Evolutionary conservation across 2,329 filamentous ascomycete genomes (phyloP), one percentile per base, ranked within the genome.

Genomic region (Graphilbum fragrans): DNA sequence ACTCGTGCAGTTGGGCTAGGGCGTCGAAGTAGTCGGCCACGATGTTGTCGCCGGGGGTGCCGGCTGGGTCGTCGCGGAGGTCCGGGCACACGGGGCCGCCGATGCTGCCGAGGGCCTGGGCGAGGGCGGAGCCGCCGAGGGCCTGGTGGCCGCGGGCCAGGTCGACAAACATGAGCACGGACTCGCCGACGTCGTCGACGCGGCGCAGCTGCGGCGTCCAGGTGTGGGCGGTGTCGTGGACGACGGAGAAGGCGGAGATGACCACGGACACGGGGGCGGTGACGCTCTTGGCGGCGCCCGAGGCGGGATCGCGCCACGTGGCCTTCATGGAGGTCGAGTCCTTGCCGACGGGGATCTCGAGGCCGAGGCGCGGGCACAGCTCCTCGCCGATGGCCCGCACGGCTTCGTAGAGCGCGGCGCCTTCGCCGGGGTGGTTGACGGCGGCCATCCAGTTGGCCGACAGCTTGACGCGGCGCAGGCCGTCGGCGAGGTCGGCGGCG

Each of bases 281-380:
- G 38, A 96, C 90, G 50, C 88, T 88, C 65, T 84, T 92, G 46
- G 68, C 66, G 50, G n/a, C 22, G 4, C 8, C 10, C 12, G 14
- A 9, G 3, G 19, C 11, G 20, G 23, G 29, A 25, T 90, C 83
- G 55, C 78, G 82, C 92, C 92, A 96, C 42, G 86, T 86, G 54
- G 93, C 90, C 69, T 95, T 95, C 92, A 98, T 96, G 3, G 88
- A 95, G 62, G 93, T 94, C 0, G 90, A 96, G 60, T 98, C 92
- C 64, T 98, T 96, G 42, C 92, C 92, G 9, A 96, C 92, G 4
- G 92, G 92, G 45, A 98, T 96, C 43, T 83, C 86, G 46, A 98
- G 78, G 27, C 85, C 86, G n/a, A 96, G 71, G 52, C 83, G 72
- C 2, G 87, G 87, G 61, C 92, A 98, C 9, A 98, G 69, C 37